These are phyloP conservation scores for Hypholoma fasciculare DNA, from an alignment of 768 basidiomycete species.

Conservation along the genomic window DNA sequence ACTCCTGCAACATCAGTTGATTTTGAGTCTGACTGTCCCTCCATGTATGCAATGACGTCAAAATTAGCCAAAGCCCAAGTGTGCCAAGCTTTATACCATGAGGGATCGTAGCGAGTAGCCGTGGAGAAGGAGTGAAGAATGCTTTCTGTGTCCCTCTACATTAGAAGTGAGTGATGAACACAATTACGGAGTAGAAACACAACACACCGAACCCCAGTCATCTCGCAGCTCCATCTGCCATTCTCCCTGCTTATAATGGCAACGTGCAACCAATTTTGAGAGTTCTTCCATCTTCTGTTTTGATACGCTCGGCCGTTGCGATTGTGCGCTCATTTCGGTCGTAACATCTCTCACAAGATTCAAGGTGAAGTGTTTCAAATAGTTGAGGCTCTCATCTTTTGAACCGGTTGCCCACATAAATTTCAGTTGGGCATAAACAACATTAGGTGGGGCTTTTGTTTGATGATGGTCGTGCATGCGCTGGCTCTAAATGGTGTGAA, in stretches of 20 bases:
- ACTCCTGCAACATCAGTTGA: slow-evolving; percentile 58
- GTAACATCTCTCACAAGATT: slow-evolving; percentile 76
- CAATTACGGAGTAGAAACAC: background rate
- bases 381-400: slow-evolving; percentile 75
- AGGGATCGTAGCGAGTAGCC: slow-evolving; percentile 88
- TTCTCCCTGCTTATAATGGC: slow-evolving; percentile 94
- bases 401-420: slow-evolving; percentile 92
- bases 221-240: slow-evolving; percentile 87
- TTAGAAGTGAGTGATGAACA: background rate
- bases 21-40: slow-evolving; percentile 59
- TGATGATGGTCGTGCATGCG: slow-evolving; percentile 52
- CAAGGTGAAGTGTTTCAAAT: slow-evolving; percentile 81
- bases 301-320: slow-evolving; percentile 50
- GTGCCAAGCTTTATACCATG: slow-evolving; percentile 99
- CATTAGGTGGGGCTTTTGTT: slow-evolving; percentile 86
- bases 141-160: slow-evolving; percentile 73
- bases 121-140: slow-evolving; percentile 83
- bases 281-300: slow-evolving; percentile 66
- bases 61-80: slow-evolving; percentile 98
- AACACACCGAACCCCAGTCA: slow-evolving; percentile 75
- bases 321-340: slow-evolving; percentile 50
- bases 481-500: slow-evolving; percentile 31
- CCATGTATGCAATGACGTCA: slow-evolving; percentile 84
- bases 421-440: slow-evolving; percentile 95
- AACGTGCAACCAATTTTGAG: slow-evolving; percentile 88